These are phyloP conservation scores for Neofusicoccum cordaticola DNA, from an alignment of 2,329 filamentous ascomycete genomes.

Conservation along the genomic window DNA sequence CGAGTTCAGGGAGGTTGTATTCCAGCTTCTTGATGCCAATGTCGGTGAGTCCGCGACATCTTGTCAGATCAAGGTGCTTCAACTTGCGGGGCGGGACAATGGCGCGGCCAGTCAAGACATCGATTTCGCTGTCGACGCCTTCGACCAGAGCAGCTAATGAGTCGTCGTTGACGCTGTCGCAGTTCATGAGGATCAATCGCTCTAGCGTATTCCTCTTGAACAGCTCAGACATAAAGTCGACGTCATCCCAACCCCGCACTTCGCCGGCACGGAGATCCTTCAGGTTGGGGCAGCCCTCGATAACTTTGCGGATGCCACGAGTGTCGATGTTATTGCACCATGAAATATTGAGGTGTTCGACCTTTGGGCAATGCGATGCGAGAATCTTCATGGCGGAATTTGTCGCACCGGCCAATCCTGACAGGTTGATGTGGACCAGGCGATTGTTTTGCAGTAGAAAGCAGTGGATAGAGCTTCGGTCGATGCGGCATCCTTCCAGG, in stretches of 20 bases:
- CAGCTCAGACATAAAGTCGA: conserved; percentile 68
- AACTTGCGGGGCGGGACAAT: conserved; percentile 74
- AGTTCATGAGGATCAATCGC: conserved; percentile 76
- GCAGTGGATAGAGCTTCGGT: conserved; percentile 73
- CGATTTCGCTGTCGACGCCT: conserved; percentile 72
- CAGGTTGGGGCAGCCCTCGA: conserved; percentile 69
- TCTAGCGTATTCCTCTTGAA: conserved; percentile 81
- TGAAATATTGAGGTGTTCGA: conserved; percentile 85
- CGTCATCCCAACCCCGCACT: conserved; percentile 73
- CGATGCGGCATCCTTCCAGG: conserved; percentile 84
- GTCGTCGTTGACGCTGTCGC: conserved; percentile 72
- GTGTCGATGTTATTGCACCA: conserved; percentile 90
- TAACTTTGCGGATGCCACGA: conserved; percentile 67
- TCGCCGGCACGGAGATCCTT: conserved; percentile 80
- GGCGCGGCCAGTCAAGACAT: conserved; percentile 73
- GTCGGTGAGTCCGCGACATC: conserved; percentile 72
- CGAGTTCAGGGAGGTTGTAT: conserved; percentile 71
- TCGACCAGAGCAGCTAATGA: conserved; percentile 72
- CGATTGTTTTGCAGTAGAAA: conserved; percentile 74
- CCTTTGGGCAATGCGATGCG: conserved; percentile 70
- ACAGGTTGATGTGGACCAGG: conserved; percentile 81
- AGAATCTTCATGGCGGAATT: conserved; percentile 87
- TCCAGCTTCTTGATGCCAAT: conserved; percentile 68
- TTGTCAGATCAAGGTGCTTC: conserved; percentile 80
- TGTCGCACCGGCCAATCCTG: conserved; percentile 73